Conservation (phyloP, 2,329 filamentous ascomycete species). For the Epichloe glyceriae region DNA sequence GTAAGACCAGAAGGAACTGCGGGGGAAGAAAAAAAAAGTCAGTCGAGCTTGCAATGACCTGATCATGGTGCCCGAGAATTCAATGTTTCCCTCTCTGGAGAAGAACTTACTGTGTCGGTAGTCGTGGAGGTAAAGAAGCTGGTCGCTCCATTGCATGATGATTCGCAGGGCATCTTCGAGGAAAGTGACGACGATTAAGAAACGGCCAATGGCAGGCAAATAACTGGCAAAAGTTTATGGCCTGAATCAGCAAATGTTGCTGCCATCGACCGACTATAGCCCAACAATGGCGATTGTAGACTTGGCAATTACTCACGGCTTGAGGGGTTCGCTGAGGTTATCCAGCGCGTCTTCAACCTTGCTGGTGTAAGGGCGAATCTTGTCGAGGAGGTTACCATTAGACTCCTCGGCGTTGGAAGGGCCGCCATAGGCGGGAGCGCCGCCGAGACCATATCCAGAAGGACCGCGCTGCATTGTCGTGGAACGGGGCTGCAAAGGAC, state of each 20-base stretch:
- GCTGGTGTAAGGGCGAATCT: conserved; percentile 88
- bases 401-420: conserved; percentile 40
- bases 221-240: conserved; percentile 44
- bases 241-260: conserved; percentile 8
- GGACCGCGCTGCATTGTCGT: conserved; percentile 40
- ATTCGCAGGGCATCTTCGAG: conserved; percentile 93
- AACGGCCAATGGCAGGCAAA: conserved; percentile 87
- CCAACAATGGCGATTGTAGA: background rate
- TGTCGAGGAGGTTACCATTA: conserved; percentile 52
- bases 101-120: conserved; percentile 75
- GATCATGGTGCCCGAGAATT: background rate
- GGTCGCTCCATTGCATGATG: conserved; percentile 93
- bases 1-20: conserved; percentile 78
- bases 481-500: background rate
- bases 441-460: conserved; percentile 72
- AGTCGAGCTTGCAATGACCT: background rate
- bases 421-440: conserved; percentile 55
- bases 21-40: background rate
- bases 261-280: background rate
- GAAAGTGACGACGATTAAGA: conserved; percentile 96
- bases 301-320: conserved; percentile 51
- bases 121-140: conserved; percentile 83
- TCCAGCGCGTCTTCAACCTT: conserved; percentile 95
- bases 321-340: conserved; percentile 75
- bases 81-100: background rate